These are phyloP conservation scores for Fragilaria radians DNA, from an alignment of 108 stramenopile genomes.

Conservation along the genomic window DNA sequence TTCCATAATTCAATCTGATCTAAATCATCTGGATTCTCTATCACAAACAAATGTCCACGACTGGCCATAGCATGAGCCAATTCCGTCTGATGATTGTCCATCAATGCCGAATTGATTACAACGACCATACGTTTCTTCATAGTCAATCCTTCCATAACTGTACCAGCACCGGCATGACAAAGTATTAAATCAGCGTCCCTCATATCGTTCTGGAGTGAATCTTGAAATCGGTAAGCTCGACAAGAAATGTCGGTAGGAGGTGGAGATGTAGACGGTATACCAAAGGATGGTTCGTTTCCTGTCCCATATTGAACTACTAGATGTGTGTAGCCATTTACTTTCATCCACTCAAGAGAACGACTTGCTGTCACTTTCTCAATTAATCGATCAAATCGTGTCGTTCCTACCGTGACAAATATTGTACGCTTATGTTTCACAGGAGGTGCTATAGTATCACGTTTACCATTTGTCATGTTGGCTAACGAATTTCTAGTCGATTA, in stretches of 20 bases:
- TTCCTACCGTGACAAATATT: constrained; percentile 94
- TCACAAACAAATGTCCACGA: constrained; percentile 48
- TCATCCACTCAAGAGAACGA: constrained; percentile 49
- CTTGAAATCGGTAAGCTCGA: constrained; percentile 67
- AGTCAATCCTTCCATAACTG: constrained; percentile 78
- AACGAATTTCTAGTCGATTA: too few species aligned
- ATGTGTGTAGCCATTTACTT: constrained; percentile 27
- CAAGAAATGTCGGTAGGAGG: constrained; percentile 8
- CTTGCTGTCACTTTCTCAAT: constrained; percentile 45
- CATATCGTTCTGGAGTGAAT: constrained; percentile 75
- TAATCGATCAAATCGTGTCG: constrained; percentile 84
- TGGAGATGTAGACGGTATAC: constrained; percentile 3
- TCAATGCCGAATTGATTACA: constrained; percentile 82
- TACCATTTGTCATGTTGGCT: too few species aligned
- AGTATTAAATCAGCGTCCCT: constrained; percentile 73
- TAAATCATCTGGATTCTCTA: constrained; percentile 26
- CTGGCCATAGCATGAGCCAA: constrained; percentile 78
- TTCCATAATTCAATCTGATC: constrained; percentile 19
- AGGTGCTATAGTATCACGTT: too few species aligned
- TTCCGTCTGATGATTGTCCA: constrained; percentile 96
- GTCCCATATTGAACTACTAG: constrained; percentile 75
- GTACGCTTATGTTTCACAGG: too few species aligned
- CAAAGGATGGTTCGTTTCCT: constrained; percentile 36
- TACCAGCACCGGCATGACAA: constrained; percentile 92
- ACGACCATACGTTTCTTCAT: constrained; percentile 52